A percentile compares a stretch with the other conserved stretches of the same genome.
phyloP scores from a whole-genome alignment of 805 yeast species.

The Candida vartiovaarae region DNA sequence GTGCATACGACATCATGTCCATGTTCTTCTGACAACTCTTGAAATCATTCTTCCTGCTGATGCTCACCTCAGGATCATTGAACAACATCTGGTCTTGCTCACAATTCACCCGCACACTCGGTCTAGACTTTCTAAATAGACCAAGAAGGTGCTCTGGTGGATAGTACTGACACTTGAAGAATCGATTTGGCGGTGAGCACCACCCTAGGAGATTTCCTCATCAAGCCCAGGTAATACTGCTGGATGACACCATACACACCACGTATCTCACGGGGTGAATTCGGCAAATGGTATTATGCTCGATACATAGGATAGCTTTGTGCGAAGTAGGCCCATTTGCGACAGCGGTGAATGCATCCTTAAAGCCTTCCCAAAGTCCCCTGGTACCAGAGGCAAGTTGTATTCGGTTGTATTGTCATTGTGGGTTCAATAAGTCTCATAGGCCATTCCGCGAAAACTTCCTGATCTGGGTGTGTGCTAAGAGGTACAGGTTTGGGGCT shows the following conservation, averaged over 20 bases:
- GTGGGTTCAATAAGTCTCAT: too few species aligned
- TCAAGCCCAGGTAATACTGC: background rate
- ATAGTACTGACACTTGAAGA: constrained; percentile 13
- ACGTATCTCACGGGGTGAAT: background rate
- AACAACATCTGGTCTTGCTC: constrained; percentile 9
- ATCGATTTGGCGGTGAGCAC: constrained; percentile 4
- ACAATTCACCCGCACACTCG: constrained; percentile 17
- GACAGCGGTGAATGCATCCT: background rate
- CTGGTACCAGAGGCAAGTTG: too few species aligned
- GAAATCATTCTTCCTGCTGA: constrained; percentile 1
- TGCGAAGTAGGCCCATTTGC: background rate
- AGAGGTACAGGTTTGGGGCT: too few species aligned
- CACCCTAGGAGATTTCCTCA: background rate
- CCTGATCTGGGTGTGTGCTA: too few species aligned
- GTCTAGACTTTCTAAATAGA: constrained; percentile 18
- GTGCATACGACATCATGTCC: constrained; percentile 15
- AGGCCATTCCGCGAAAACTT: too few species aligned
- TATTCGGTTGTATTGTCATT: too few species aligned
- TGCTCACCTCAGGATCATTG: constrained; percentile 12
- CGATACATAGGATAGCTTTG: background rate
- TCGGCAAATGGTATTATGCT: background rate
- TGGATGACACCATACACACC: background rate
- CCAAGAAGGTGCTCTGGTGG: constrained; percentile 19
- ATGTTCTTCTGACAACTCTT: constrained; percentile 7
- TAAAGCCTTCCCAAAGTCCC: too few species aligned